Conservation (phyloP, 2,329 filamentous ascomycete species). For the Zalaria sp. region DNA sequence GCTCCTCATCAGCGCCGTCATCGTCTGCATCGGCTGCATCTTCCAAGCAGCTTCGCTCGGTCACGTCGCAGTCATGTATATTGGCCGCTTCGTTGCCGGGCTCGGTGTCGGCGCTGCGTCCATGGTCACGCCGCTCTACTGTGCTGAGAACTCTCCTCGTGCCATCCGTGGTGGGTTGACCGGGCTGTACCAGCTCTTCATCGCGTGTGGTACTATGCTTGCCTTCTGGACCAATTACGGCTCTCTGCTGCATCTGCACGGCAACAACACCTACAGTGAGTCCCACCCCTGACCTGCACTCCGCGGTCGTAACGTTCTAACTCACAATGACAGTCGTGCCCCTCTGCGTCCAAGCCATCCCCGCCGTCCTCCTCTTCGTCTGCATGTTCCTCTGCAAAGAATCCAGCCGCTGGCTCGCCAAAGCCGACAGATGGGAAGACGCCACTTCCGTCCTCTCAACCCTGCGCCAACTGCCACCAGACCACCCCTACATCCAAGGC, state of each 20-base stretch:
- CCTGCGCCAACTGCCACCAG: conserved; percentile 45
- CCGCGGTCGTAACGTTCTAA: conserved; percentile 1
- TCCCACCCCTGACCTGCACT: background rate
- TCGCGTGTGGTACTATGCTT: conserved; percentile 37
- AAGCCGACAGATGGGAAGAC: conserved; percentile 54
- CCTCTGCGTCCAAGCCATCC: conserved; percentile 49
- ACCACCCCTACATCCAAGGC: conserved; percentile 35
- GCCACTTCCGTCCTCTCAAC: conserved; percentile 41
- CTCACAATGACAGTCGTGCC: conserved; percentile 32
- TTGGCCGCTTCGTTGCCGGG: conserved; percentile 47
- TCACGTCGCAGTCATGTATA: conserved; percentile 47
- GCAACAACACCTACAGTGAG: conserved; percentile 34
- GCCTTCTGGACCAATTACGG: conserved; percentile 43
- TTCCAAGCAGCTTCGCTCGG: conserved; percentile 51
- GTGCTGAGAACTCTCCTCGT: conserved; percentile 43
- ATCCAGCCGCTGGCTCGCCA: conserved; percentile 54
- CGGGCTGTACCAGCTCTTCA: conserved; percentile 46
- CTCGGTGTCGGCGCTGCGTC: conserved; percentile 37
- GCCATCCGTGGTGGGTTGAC: conserved; percentile 46
- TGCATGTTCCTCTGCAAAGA: conserved; percentile 49
- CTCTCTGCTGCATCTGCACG: conserved; percentile 28
- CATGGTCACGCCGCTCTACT: conserved; percentile 47
- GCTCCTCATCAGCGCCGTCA: conserved; percentile 41
- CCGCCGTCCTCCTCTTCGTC: conserved; percentile 43
- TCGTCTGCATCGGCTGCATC: conserved; percentile 48